Evolutionary conservation across 768 basidiomycete genomes (phyloP), one percentile per base, ranked within the genome.

Genomic region (Gloeostereum incarnatum): DNA sequence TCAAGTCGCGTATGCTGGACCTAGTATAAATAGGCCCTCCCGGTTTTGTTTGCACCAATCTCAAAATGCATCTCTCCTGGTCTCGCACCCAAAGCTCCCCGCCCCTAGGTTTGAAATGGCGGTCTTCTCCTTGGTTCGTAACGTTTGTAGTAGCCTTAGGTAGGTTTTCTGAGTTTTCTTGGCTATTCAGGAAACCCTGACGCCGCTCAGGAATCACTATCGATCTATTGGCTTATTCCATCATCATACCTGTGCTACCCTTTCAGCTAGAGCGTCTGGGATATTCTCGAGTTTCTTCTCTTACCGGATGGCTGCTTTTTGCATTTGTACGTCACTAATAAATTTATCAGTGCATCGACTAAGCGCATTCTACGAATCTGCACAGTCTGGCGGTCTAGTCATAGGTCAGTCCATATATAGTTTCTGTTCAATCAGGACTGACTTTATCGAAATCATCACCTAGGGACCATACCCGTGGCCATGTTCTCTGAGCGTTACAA

Each of bases 221-320:
- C 1, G 78, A 80, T 50, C 47, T 76, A 1, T 53, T 79, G n/a
- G 69, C 75, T 6, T 80, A 79, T 47, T 73, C 75, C 3, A 61
- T 75, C 19, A 71, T 78, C 41, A 69, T 78, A 21, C 78, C 78
- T 6, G 75, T 79, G 21, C 63, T 79, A 40, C 77, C 78, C 1
- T 80, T 79, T 48, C 76, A 74, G 24, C 66, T 81, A 18, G 67
- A 77, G 46, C 51, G 40, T 4, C 61, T 80, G 33, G 54, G 62
- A 0, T 72, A 71, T 40, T 48, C 51, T 6, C 38, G 55, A 8
- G 65, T 75, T 17, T 77, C 75, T 24, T 59, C 63, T 2, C 62
- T 66, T 22, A 64, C 71, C 0, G 77, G 78, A 21, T 81, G 77
- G 77, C 57, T 81, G 3, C 57, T 80, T 11, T 76, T 71, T 45